Percentiles rank a stretch among this genome's conserved stretches.
Conservation (phyloP, 1,139 yeast species). For the Williopsis jadinii region DNA sequence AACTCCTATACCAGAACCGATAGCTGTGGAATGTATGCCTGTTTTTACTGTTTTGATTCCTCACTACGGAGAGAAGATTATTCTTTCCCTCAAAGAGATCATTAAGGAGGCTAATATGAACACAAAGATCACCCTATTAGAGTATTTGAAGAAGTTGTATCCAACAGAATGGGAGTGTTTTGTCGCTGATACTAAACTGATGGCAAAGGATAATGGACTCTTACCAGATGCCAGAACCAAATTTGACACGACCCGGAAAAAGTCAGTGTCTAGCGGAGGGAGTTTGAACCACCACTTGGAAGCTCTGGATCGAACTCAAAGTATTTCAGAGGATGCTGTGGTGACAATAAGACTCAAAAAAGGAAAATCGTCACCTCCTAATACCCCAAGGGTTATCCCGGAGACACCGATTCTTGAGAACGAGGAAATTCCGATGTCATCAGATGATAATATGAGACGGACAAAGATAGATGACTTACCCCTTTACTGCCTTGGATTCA, state of each 20-base stretch:
- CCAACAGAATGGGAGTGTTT: conserved; percentile 73
- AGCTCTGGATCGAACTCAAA: background rate
- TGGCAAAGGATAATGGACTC: conserved; percentile 1
- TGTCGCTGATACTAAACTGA: conserved; percentile 50
- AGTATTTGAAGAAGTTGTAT: conserved; percentile 64
- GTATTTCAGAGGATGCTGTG: background rate
- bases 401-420: conserved; percentile 9
- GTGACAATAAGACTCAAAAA: background rate
- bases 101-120: conserved; percentile 52
- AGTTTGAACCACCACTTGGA: background rate
- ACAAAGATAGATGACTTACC: conserved; percentile 53
- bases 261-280: conserved; percentile 1
- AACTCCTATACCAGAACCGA: conserved; percentile 68
- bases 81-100: conserved; percentile 57
- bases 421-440: conserved; percentile 8
- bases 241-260: conserved; percentile 5
- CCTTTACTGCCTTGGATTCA: conserved; percentile 64
- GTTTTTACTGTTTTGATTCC: conserved; percentile 80
- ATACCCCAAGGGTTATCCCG: conserved; percentile 5
- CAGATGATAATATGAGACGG: conserved; percentile 29
- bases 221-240: background rate
- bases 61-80: conserved; percentile 72
- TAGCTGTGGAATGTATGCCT: conserved; percentile 71
- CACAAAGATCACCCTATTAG: conserved; percentile 62
- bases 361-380: background rate